Evolutionary conservation across 148 eudicot species (phyloP), one percentile per base, ranked within the genome.

Genomic region (Vaccinium vitisidaea): DNA sequence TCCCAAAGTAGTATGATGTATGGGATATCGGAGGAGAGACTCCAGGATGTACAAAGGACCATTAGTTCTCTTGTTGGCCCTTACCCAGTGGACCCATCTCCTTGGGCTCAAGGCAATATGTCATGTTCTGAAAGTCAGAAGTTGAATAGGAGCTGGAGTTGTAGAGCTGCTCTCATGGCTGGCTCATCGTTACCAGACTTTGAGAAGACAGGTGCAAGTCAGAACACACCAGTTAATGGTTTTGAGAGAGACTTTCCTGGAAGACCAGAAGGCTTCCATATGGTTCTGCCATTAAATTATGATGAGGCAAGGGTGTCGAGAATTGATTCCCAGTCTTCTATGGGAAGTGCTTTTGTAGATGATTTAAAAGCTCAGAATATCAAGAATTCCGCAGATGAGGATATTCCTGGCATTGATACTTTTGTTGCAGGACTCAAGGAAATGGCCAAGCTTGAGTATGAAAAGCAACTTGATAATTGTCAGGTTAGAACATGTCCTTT

Each of bases 341-440:
- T 85, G 46, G 94, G 91, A 63, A 92, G 93, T 81, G 88, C 91
- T 81, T 84, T 88, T 48, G 73, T 86, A 8, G 93, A 95, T 80
- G 98, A 91, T 52, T 50, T 82, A 6, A 92, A 83, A 75, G 84
- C 93, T 71, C 91, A 75, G 81, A 87, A 86, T 56, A 82, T 87
- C 83, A 87, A 80, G 46, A 87, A 52, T 83, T 74, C 80, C 15
- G 85, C 86, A 27, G 94, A 94, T 83, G 96, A 92, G 85, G 93
- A 93, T 82, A 92, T 97, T 75, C 93, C 98, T n/a, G 94, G 92
- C 85, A 90, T 97, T 23, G 90, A 90, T 80, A 87, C 87, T 80
- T 97, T 97, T 86, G 95, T 97, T 75, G 98, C 96, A 30, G 96
- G 96, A 77, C 89, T 97, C 86, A 92, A 92, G 86, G 95, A 93